These are phyloP conservation scores for Cardamine occulta DNA, from an alignment of 345 rosid genomes.

Conservation along the genomic window DNA sequence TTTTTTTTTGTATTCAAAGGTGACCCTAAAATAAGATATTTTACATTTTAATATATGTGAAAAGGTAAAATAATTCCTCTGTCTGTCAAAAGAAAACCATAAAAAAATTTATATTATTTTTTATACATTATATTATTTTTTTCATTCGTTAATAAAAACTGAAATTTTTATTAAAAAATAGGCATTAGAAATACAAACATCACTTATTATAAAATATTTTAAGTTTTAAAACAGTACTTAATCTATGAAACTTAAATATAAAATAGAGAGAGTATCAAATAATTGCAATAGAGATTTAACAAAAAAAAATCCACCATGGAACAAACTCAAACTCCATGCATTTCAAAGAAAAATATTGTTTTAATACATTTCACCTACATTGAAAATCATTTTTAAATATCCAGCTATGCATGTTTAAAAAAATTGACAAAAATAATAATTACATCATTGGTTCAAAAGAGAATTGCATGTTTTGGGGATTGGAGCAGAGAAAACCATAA, in stretches of 20 bases:
- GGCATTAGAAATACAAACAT: too few relatives aligned
- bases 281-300: not conserved
- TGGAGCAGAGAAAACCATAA: constrained; percentile 33
- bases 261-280: too few relatives aligned
- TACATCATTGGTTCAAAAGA: constrained; percentile 9
- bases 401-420: not conserved
- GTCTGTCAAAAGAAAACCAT: too few relatives aligned
- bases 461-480: constrained; percentile 39
- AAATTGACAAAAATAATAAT: not conserved
- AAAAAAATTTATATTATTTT: too few relatives aligned
- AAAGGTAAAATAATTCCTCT: too few relatives aligned
- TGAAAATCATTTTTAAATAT: not conserved
- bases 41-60: too few relatives aligned
- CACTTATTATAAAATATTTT: too few relatives aligned
- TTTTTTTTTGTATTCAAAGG: not conserved
- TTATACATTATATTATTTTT: too few relatives aligned
- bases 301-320: not conserved
- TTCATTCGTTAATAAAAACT: too few relatives aligned
- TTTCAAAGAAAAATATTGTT: not conserved
- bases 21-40: not conserved
- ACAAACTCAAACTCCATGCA: not conserved
- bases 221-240: too few relatives aligned
- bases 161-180: too few relatives aligned
- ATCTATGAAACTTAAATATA: too few relatives aligned
- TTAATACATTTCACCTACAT: not conserved